Base-by-base conservation (phyloP, 2,329 filamentous ascomycete genomes). In the Didymella pomorum region DNA sequence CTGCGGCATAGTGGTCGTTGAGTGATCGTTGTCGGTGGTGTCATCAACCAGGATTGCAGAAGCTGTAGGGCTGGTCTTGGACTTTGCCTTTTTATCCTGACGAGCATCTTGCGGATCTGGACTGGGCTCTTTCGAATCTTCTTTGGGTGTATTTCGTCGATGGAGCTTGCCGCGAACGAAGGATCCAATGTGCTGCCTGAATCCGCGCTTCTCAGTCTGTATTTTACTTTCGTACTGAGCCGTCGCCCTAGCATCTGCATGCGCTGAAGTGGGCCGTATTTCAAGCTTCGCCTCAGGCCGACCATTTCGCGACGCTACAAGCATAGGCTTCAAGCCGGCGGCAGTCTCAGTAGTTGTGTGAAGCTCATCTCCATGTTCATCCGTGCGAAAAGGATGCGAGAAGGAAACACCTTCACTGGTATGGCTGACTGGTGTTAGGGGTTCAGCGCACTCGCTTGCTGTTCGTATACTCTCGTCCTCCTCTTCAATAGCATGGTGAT, bases 381-480 rank as follows among this genome's bases (percentile, higher is more conserved):
- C 68, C 48, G 71, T 64, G 31, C 65, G 65, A 53, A 76, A 76
- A 2, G 68, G 61, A 46, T 77, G 60, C 5, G 68, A 62, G 33
- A 73, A 73, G 8, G 69, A 60, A 1, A 59, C 31, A 45, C 62
- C 63, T 56, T 77, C 74, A 52, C 72, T 77, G 55, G 63, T 61
- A 58, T 76, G 73, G 61, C 72, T 76, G 4, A 65, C 73, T 12
- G 76, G 76, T n/a, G 76, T 79, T 39, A 76, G 64, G 16, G 76
- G 76, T 52, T 79, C 76, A 41, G 65, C 65, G n/a, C 71, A 70
- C 53, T 78, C 76, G 60, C 75, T 78, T 29, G 69, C 75, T 7
- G 75, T 76, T 46, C 73, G 74, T 29, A 69, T 76, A 56, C 72
- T 76, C 58, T 78, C 75, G 62, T 78, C 74, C 58, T 76, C 75